phyloP scores from a whole-genome alignment of 805 yeast species.

The Candida adriatica region DNA sequence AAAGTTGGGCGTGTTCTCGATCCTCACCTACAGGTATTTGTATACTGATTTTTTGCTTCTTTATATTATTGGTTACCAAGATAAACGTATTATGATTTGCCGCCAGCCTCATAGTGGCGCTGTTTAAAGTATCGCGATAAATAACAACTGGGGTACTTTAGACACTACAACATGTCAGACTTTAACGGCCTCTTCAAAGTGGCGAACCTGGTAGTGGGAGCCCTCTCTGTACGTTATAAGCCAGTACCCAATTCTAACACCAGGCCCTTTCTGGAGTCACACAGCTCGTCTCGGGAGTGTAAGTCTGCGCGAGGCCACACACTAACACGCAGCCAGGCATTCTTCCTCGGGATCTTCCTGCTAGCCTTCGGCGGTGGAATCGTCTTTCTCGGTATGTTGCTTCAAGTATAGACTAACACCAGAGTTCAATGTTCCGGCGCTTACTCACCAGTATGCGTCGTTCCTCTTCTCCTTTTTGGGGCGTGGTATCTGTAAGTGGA shows the following conservation, averaged over 20 bases:
- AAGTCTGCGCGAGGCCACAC: conserved; percentile 18
- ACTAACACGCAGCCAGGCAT: conserved; percentile 23
- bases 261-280: conserved; percentile 21
- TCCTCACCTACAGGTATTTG: conserved; percentile 2
- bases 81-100: conserved; percentile 12
- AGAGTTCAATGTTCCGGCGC: conserved; percentile 42
- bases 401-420: conserved; percentile 4
- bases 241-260: neutral
- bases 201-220: conserved; percentile 50
- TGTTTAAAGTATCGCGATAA: no score
- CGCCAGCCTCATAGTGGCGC: no score
- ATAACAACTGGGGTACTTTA: neutral
- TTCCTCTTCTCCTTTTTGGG: conserved; percentile 64
- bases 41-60: conserved; percentile 7
- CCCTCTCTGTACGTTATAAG: conserved; percentile 17
- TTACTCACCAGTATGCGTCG: conserved; percentile 56
- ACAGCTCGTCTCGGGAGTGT: conserved; percentile 32
- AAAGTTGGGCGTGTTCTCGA: neutral
- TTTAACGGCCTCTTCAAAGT: conserved; percentile 26
- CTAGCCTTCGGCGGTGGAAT: conserved; percentile 48
- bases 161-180: conserved; percentile 20
- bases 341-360: conserved; percentile 53
- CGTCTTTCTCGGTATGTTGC: conserved; percentile 40
- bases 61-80: conserved; percentile 8
- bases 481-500: conserved; percentile 53